Evolutionary conservation across 805 yeast genomes (phyloP).

Genomic region (Tetrapisispora namnaoensis): DNA sequence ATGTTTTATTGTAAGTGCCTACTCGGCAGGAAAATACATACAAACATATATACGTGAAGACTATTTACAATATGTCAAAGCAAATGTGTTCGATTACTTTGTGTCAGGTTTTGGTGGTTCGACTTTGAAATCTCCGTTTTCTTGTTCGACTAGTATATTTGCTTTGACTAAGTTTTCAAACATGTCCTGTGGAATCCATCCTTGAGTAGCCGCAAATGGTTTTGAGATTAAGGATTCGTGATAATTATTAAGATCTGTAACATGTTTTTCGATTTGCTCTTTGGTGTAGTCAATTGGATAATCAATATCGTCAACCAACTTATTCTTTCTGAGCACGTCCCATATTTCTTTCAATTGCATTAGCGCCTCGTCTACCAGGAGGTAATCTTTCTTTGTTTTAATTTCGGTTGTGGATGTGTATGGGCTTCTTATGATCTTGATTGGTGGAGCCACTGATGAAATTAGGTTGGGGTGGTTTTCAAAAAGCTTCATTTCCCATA

Average conservation of each 20-base stretch:
- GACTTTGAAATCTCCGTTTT: constrained; percentile 44
- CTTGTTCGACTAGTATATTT: constrained; percentile 55
- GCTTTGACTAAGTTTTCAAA: constrained; percentile 59
- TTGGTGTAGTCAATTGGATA: constrained; percentile 58
- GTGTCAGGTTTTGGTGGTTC: not conserved
- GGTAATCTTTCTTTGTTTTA: constrained; percentile 46
- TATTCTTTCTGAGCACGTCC: constrained; percentile 53
- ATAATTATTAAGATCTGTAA: constrained; percentile 49
- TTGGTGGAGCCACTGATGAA: constrained; percentile 76
- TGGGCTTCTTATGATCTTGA: constrained; percentile 59
- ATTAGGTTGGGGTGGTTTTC: constrained; percentile 55
- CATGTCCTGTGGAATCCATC: constrained; percentile 95
- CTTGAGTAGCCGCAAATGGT: constrained; percentile 85
- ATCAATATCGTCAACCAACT: constrained; percentile 39
- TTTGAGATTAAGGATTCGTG: constrained; percentile 56
- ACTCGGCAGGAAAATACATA: too few relatives aligned
- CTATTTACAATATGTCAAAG: not conserved
- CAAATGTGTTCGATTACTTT: not conserved
- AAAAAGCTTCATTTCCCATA: constrained; percentile 76
- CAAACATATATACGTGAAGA: not conserved
- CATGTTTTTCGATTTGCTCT: constrained; percentile 49
- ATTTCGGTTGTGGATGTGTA: constrained; percentile 51
- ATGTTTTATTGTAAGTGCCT: too few relatives aligned
- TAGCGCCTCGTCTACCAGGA: constrained; percentile 57
- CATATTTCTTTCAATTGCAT: constrained; percentile 60